These are phyloP conservation scores for Inonotus hispidus DNA, from an alignment of 1,284 basidiomycete genomes.

Conservation along the genomic window DNA sequence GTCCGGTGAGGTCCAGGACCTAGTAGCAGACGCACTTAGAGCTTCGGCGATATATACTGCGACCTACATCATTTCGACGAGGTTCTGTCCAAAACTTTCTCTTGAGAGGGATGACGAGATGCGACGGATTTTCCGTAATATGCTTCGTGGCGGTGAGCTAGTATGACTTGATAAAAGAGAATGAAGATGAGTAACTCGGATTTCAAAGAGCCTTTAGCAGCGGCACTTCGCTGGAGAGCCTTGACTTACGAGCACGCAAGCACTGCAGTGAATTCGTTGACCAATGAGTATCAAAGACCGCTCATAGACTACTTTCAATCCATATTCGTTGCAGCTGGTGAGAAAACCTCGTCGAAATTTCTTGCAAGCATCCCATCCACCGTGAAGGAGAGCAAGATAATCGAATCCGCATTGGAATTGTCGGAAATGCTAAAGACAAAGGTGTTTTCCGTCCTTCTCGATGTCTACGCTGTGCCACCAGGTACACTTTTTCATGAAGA, in stretches of 20 bases:
- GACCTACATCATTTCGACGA: background rate
- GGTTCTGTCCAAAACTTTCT: background rate
- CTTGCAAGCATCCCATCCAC: background rate
- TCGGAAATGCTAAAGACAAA: background rate
- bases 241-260: background rate
- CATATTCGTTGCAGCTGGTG: background rate
- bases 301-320: background rate
- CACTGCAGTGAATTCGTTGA: background rate
- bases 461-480: background rate
- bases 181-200: background rate
- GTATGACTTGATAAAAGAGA: background rate
- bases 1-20: background rate
- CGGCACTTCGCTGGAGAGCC: constrained; percentile 3
- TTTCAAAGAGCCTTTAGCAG: background rate
- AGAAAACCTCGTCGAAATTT: background rate
- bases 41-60: background rate
- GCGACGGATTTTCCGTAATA: background rate
- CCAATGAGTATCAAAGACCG: background rate
- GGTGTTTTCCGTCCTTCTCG: background rate
- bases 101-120: background rate
- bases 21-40: background rate
- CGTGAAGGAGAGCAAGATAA: background rate
- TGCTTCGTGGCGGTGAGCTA: background rate
- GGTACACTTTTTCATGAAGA: background rate
- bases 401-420: background rate